Percentiles rank a stretch among this genome's conserved stretches.
These are phyloP conservation scores for Fagus crenata DNA, from an alignment of 306 rosid genomes.

Conservation along the genomic window DNA sequence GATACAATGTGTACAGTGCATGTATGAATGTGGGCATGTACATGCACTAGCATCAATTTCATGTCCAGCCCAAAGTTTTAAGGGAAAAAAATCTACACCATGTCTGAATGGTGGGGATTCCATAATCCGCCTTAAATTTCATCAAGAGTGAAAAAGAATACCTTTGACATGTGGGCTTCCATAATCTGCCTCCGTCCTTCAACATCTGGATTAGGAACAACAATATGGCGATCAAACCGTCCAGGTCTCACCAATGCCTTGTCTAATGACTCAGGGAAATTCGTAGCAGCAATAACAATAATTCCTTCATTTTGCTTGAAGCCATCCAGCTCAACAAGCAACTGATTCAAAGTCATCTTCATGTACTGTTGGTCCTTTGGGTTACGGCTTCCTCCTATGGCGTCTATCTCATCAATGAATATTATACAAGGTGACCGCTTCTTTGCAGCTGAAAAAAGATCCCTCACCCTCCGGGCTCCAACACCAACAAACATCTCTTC, in stretches of 20 bases:
- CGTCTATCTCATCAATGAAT: conserved; percentile 95
- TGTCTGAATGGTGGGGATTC: background rate
- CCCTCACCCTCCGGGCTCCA: conserved; percentile 94
- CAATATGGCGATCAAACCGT: conserved; percentile 85
- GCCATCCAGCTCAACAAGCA: conserved; percentile 92
- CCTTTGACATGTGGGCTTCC: conserved; percentile 91
- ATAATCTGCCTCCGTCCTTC: conserved; percentile 94
- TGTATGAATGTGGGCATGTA: background rate
- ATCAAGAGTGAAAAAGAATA: conserved; percentile 28
- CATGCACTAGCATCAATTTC: background rate
- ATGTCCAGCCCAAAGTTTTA: background rate
- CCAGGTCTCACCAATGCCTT: conserved; percentile 97
- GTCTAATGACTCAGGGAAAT: conserved; percentile 83
- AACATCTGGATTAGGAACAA: conserved; percentile 92
- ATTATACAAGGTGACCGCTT: conserved; percentile 87
- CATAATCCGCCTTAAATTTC: background rate
- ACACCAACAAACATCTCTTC: conserved; percentile 96
- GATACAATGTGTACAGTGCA: background rate
- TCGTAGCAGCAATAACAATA: conserved; percentile 94
- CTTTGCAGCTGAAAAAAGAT: conserved; percentile 88
- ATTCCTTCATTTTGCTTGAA: conserved; percentile 95
- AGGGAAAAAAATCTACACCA: background rate
- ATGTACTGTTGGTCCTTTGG: conserved; percentile 73
- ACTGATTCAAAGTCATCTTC: conserved; percentile 91
- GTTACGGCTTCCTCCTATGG: conserved; percentile 85